phyloP scores from a whole-genome alignment of 2,329 filamentous ascomycete genomes.

The Trichoderma koningiopsis region DNA sequence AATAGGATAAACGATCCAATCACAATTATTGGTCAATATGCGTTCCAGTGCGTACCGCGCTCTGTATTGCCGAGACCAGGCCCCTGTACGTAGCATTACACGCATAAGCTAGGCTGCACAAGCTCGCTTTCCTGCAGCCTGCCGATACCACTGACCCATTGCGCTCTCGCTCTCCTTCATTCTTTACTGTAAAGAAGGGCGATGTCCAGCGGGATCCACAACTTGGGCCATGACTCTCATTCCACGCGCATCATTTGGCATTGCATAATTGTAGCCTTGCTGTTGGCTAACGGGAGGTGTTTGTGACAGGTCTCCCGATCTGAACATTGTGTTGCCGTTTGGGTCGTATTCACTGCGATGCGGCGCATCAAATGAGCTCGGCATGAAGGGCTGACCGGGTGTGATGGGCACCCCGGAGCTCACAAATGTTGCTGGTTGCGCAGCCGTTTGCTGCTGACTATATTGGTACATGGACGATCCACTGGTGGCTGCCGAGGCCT shows the following conservation, averaged over 20 bases:
- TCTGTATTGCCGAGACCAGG: constrained; percentile 39
- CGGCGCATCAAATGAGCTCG: constrained; percentile 40
- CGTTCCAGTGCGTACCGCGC: constrained; percentile 20
- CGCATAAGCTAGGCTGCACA: not conserved
- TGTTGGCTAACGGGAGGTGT: constrained; percentile 35
- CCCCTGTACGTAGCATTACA: constrained; percentile 3
- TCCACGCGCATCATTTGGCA: constrained; percentile 39
- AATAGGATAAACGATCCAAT: not conserved
- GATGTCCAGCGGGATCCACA: constrained; percentile 36
- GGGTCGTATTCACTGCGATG: constrained; percentile 39
- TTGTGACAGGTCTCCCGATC: constrained; percentile 37
- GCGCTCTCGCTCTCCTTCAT: not conserved
- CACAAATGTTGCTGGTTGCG: constrained; percentile 38
- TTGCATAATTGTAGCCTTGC: constrained; percentile 40
- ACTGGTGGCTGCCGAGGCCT: constrained; percentile 45
- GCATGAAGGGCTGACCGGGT: constrained; percentile 40
- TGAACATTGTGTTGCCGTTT: constrained; percentile 39
- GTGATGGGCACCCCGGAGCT: constrained; percentile 38
- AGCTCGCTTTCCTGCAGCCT: not conserved
- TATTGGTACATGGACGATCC: constrained; percentile 51
- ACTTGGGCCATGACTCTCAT: constrained; percentile 36
- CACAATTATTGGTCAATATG: not conserved
- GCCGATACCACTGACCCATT: not conserved
- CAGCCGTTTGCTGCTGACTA: constrained; percentile 42
- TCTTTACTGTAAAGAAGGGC: constrained; percentile 34